These are phyloP conservation scores for Cerioporus squamosus DNA, from an alignment of 1,284 basidiomycete species.

Conservation along the genomic window DNA sequence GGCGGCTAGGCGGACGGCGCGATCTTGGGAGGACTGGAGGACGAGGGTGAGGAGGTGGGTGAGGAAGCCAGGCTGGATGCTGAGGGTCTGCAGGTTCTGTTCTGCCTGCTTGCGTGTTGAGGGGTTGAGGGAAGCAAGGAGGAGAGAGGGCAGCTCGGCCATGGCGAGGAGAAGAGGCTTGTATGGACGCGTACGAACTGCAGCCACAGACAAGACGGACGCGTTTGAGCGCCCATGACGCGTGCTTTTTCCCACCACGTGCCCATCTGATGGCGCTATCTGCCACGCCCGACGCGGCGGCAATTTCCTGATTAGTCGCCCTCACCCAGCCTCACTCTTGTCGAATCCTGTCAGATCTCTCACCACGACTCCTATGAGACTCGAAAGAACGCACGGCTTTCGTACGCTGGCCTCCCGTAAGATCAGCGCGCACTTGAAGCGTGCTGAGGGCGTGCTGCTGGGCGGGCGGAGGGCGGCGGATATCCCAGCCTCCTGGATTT, in stretches of 20 bases:
- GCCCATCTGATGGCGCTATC: constrained; percentile 2
- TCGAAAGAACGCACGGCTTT: no score
- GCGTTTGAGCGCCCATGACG: constrained; percentile 14
- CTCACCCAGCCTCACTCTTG: no score
- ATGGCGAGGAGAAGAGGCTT: constrained; percentile 43
- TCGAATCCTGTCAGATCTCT: no score
- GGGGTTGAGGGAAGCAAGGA: constrained; percentile 78
- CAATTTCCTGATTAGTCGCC: no score
- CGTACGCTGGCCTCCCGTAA: no score
- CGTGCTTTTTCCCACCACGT: constrained; percentile 15
- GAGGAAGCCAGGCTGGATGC: constrained; percentile 80
- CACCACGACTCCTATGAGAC: no score
- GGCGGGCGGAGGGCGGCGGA: neutral
- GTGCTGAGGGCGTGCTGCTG: neutral
- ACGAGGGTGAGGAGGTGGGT: constrained; percentile 73
- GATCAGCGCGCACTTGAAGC: no score
- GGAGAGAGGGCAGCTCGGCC: constrained; percentile 68
- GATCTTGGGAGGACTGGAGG: constrained; percentile 68
- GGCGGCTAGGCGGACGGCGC: constrained; percentile 77
- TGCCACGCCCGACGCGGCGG: neutral
- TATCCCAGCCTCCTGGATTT: neutral
- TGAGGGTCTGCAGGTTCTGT: constrained; percentile 68
- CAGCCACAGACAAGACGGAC: constrained; percentile 8
- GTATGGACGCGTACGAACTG: neutral
- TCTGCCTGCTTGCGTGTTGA: constrained; percentile 81